Conservation (phyloP, 2,329 filamentous ascomycete species). For the Elsinoe fawcettii region DNA sequence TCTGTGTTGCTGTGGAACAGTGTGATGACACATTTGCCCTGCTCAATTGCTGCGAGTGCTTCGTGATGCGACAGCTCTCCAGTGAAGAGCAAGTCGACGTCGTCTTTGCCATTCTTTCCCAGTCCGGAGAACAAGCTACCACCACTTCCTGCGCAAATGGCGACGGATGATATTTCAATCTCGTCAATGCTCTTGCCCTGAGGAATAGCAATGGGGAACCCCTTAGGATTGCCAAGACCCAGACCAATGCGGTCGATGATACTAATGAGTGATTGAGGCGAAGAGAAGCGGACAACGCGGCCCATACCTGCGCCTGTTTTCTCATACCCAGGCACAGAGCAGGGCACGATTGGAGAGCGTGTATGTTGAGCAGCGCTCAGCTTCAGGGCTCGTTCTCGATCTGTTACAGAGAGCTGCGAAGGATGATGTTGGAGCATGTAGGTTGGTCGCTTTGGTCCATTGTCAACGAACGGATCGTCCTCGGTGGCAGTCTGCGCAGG, state of each 20-base stretch:
- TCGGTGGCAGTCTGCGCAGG: slow-evolving; percentile 15
- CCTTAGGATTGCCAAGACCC: slow-evolving; percentile 59
- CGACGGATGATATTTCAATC: slow-evolving; percentile 59
- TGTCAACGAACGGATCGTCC: slow-evolving; percentile 32
- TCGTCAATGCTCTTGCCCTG: slow-evolving; percentile 49
- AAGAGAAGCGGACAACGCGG: slow-evolving; percentile 49
- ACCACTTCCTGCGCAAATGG: slow-evolving; percentile 85
- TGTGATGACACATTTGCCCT: slow-evolving; percentile 71
- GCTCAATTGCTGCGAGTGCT: slow-evolving; percentile 76
- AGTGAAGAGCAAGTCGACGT: slow-evolving; percentile 76
- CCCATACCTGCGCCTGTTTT: slow-evolving; percentile 51
- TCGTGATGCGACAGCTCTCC: slow-evolving; percentile 93
- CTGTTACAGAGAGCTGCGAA: slow-evolving; percentile 34
- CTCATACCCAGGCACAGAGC: slow-evolving; percentile 34
- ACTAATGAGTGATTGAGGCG: slow-evolving; percentile 44
- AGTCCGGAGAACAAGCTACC: slow-evolving; percentile 64
- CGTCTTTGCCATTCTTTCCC: slow-evolving; percentile 34
- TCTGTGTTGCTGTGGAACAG: slow-evolving; percentile 94
- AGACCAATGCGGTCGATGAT: slow-evolving; percentile 56
- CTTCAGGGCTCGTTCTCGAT: slow-evolving; percentile 29
- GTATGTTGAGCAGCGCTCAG: slow-evolving; percentile 41
- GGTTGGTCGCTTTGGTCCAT: slow-evolving; percentile 31
- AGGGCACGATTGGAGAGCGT: slow-evolving; percentile 47
- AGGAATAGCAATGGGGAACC: slow-evolving; percentile 56
- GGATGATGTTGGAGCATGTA: slow-evolving; percentile 43